Conservation (phyloP, 352 stramenopile species). For the Pythium rishiriense region DNA sequence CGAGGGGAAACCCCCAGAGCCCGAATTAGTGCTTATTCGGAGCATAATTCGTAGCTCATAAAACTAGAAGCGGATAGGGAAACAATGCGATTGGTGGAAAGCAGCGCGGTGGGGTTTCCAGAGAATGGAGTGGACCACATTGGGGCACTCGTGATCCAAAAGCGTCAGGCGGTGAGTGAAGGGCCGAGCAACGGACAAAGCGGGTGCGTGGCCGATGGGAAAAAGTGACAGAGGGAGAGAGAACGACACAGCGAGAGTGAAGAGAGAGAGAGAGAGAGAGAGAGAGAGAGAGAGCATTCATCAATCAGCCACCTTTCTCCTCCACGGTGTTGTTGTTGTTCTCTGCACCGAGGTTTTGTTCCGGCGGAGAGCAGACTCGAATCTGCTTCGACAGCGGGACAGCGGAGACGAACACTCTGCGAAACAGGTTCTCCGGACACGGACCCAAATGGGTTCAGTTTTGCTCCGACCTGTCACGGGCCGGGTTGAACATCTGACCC, state of each 20-base stretch:
- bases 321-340: too few relatives aligned
- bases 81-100: constrained; percentile 16
- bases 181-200: not conserved
- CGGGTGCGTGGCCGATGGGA: not conserved
- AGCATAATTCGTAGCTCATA: constrained; percentile 6
- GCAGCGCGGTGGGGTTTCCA: not conserved
- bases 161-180: constrained; percentile 9
- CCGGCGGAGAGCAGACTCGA: constrained; percentile 6
- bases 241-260: not conserved
- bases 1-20: constrained; percentile 2
- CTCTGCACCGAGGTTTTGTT: not conserved
- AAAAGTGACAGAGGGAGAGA: too few relatives aligned
- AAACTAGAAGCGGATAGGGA: constrained; percentile 12
- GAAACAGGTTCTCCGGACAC: not conserved
- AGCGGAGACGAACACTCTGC: not conserved
- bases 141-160: not conserved
- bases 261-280: not conserved
- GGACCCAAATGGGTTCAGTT: constrained; percentile 20
- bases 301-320: not conserved
- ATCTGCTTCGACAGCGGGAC: constrained; percentile 5
- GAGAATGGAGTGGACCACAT: constrained; percentile 16
- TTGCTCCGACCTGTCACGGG: constrained; percentile 14
- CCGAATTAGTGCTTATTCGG: constrained; percentile 10
- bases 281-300: not conserved
- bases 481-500: constrained; percentile 5